Conservation (phyloP, 257 asterid genomes). For the Solanum virginianum region DNA sequence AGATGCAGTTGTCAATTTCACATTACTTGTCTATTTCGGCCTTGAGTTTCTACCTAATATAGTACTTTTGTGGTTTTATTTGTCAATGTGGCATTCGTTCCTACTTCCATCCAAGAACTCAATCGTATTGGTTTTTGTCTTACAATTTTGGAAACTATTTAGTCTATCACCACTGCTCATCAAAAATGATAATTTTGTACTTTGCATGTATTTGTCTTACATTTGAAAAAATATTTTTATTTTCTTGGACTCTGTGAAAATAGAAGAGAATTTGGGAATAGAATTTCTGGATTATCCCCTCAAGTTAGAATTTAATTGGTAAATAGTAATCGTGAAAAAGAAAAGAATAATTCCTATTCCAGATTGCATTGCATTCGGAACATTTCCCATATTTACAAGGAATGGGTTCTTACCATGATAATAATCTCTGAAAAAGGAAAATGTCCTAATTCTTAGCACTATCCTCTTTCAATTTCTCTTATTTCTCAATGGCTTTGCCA, state of each 20-base stretch:
- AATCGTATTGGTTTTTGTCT: background rate
- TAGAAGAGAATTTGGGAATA: background rate
- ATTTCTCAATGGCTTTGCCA: background rate
- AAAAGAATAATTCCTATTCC: background rate
- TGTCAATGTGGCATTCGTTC: background rate
- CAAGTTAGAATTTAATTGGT: background rate
- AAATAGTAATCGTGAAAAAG: background rate
- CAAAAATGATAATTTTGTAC: background rate
- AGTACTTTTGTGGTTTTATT: background rate
- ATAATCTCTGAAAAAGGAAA: background rate
- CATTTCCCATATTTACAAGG: background rate
- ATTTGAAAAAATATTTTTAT: background rate
- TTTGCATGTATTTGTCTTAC: background rate
- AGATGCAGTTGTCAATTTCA: background rate
- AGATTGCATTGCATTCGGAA: background rate
- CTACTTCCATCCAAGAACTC: background rate
- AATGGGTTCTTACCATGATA: background rate
- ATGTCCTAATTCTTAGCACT: background rate
- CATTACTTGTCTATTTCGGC: background rate
- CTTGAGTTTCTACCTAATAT: background rate
- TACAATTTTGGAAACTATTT: background rate
- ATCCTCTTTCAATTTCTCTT: background rate
- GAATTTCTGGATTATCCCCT: background rate
- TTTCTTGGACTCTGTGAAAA: background rate
- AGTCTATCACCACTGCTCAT: background rate